These are phyloP conservation scores for Discostella stelligera DNA, from an alignment of 352 stramenopile genomes.

Conservation along the genomic window DNA sequence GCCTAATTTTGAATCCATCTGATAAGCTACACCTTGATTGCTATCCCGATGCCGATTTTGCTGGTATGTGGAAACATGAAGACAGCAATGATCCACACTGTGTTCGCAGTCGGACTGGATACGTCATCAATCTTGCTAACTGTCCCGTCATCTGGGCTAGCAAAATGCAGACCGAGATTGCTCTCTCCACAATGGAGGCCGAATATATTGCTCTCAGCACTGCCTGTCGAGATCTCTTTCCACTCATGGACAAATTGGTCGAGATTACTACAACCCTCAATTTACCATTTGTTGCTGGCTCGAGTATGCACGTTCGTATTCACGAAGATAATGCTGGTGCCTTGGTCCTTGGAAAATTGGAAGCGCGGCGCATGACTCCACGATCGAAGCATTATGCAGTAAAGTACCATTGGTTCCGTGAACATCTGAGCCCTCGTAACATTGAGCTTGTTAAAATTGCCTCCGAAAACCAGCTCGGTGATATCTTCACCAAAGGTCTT, in stretches of 20 bases:
- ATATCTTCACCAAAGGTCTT: not conserved
- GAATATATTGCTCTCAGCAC: slow-evolving; percentile 19
- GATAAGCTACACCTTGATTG: too few species aligned
- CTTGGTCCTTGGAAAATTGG: not conserved
- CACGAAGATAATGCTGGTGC: slow-evolving; percentile 21
- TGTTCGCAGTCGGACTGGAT: not conserved
- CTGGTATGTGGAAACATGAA: too few species aligned
- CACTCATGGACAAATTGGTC: slow-evolving; percentile 7
- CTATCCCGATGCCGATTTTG: too few species aligned
- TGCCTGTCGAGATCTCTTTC: slow-evolving; percentile 16
- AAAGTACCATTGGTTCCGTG: not conserved
- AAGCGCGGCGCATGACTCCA: slow-evolving; percentile 1
- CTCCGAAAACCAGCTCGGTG: slow-evolving; percentile 8
- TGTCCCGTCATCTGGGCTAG: slow-evolving; percentile 9
- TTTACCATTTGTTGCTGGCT: not conserved
- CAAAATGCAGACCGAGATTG: too few species aligned
- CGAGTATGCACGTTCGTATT: slow-evolving; percentile 9
- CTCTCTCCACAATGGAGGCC: slow-evolving; percentile 2
- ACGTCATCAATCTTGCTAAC: slow-evolving; percentile 7
- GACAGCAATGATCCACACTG: too few species aligned
- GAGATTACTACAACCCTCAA: not conserved
- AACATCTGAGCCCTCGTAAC: not conserved
- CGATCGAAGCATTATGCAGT: too few species aligned
- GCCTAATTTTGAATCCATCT: too few species aligned
- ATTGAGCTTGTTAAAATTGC: slow-evolving; percentile 5